Evolutionary conservation across 2,329 filamentous ascomycete species (phyloP).

Genomic region (Drechslerella stenobrocha): DNA sequence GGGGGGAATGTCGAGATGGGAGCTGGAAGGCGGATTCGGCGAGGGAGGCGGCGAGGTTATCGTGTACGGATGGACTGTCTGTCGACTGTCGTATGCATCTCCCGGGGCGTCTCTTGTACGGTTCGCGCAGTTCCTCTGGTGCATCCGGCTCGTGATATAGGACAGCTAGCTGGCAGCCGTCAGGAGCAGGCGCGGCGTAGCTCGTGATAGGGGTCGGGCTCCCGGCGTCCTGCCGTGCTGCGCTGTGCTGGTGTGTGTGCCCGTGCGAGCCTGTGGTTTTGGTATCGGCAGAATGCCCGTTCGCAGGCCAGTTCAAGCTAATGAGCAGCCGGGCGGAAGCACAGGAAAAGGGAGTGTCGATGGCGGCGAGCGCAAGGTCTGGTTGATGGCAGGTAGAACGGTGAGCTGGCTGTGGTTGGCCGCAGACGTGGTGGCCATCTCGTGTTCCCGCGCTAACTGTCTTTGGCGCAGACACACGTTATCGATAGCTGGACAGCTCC

Average conservation of each 20-base stretch:
- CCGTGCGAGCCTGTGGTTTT: background rate
- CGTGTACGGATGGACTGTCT: background rate
- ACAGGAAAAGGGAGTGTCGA: slow-evolving; percentile 6
- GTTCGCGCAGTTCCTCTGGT: background rate
- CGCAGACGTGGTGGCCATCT: background rate
- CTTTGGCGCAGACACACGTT: no score
- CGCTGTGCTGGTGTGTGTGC: background rate
- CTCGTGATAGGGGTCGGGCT: slow-evolving; percentile 18
- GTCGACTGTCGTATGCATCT: background rate
- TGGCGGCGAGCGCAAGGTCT: slow-evolving; percentile 15
- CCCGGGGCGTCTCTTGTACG: background rate
- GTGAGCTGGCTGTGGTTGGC: background rate
- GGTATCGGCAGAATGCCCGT: background rate
- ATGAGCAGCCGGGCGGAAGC: slow-evolving; percentile 22
- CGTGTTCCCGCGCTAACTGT: background rate
- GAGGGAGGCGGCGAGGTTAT: background rate
- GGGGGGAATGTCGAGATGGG: background rate
- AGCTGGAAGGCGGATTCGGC: no score
- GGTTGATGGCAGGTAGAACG: slow-evolving; percentile 4
- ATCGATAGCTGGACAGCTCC: no score
- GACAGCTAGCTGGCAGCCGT: background rate
- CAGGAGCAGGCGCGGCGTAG: slow-evolving; percentile 10
- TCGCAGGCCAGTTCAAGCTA: slow-evolving; percentile 39
- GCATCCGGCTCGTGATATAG: background rate
- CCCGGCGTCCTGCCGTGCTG: no score